These are phyloP conservation scores for Colletotrichum sublineola DNA, from an alignment of 2,329 filamentous ascomycete genomes.

Conservation along the genomic window DNA sequence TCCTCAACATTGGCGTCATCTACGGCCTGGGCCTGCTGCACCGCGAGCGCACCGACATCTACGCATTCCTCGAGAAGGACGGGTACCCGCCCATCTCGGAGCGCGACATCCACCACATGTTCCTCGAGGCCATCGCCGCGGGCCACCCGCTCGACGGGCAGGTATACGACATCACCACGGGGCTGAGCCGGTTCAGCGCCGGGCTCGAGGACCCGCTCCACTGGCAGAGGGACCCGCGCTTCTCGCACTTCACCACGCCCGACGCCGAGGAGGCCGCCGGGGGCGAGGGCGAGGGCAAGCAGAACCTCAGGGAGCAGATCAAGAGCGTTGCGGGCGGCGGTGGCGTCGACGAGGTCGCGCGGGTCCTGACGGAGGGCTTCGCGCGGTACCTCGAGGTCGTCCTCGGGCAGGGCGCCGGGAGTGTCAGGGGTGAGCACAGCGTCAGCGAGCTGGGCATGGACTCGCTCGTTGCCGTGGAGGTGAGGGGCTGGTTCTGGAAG, in stretches of 20 bases:
- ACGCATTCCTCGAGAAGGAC: slow-evolving; percentile 43
- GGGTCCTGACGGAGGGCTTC: slow-evolving; percentile 48
- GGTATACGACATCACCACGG: slow-evolving; percentile 45
- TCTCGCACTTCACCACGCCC: slow-evolving; percentile 54
- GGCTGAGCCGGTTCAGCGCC: slow-evolving; percentile 52
- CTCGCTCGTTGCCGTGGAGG: slow-evolving; percentile 51
- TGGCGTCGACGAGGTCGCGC: slow-evolving; percentile 43
- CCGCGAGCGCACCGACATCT: slow-evolving; percentile 44
- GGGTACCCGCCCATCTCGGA: slow-evolving; percentile 47
- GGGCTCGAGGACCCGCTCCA: slow-evolving; percentile 50
- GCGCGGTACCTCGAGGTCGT: slow-evolving; percentile 44
- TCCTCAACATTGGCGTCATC: slow-evolving; percentile 55
- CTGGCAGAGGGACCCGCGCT: slow-evolving; percentile 60
- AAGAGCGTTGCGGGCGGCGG: slow-evolving; percentile 35
- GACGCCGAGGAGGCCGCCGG: slow-evolving; percentile 31
- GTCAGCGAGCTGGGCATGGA: slow-evolving; percentile 51
- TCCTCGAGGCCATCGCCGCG: slow-evolving; percentile 49
- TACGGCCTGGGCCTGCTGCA: slow-evolving; percentile 58
- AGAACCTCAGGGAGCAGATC: slow-evolving; percentile 49
- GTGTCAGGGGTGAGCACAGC: slow-evolving; percentile 49
- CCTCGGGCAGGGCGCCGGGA: slow-evolving; percentile 44
- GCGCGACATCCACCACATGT: slow-evolving; percentile 48
- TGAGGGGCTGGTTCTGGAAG: slow-evolving; percentile 63
- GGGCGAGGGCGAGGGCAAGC: slow-evolving; percentile 26
- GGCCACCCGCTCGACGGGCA: slow-evolving; percentile 45